Percentiles rank a stretch among this genome's conserved stretches.
Conservation (phyloP, 2,329 filamentous ascomycete genomes). For the Fusarium albosuccineum region DNA sequence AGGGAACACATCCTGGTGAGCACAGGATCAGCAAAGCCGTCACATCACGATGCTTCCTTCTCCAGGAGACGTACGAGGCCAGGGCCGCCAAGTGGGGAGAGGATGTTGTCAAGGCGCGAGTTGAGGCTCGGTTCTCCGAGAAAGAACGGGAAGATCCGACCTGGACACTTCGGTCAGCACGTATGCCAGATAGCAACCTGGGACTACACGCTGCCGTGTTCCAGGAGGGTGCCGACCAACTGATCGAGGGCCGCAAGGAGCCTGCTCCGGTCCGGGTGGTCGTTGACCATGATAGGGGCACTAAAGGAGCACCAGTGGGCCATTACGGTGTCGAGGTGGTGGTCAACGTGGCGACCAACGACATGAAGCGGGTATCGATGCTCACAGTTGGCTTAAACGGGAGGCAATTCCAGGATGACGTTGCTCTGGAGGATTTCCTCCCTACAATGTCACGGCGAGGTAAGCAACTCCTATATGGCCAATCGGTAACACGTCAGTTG, state of each 20-base stretch:
- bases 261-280: conserved; percentile 79
- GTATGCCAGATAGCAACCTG: conserved; percentile 71
- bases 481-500: background rate
- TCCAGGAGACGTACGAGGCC: conserved; percentile 82
- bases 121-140: conserved; percentile 88
- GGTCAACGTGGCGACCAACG: conserved; percentile 70
- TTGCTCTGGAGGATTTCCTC: conserved; percentile 79
- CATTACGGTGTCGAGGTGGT: conserved; percentile 80
- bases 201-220: conserved; percentile 77
- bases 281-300: conserved; percentile 77
- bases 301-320: conserved; percentile 74
- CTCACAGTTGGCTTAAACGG: conserved; percentile 75
- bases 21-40: conserved; percentile 59
- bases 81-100: conserved; percentile 83
- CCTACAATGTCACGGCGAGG: conserved; percentile 80
- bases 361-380: conserved; percentile 64
- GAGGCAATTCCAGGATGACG: conserved; percentile 78
- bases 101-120: conserved; percentile 86
- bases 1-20: conserved; percentile 63
- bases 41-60: conserved; percentile 76
- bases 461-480: conserved; percentile 56
- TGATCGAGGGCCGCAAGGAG: conserved; percentile 73
- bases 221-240: conserved; percentile 74
- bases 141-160: conserved; percentile 82
- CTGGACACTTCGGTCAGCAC: conserved; percentile 83